Conservation (phyloP, 2,329 filamentous ascomycete genomes). For the Remersonia thermophila region DNA sequence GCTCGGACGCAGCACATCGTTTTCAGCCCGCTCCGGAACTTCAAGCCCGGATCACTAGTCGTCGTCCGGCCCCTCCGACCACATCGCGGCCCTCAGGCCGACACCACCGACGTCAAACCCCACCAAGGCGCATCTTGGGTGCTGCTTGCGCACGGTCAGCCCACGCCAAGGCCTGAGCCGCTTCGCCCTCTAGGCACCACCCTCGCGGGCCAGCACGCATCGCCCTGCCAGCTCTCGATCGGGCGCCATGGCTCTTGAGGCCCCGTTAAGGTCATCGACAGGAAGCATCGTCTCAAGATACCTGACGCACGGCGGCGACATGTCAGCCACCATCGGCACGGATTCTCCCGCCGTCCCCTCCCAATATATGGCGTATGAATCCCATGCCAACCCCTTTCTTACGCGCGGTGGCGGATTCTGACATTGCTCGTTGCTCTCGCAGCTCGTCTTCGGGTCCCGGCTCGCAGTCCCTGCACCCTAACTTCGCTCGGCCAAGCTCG, state of each 20-base stretch:
- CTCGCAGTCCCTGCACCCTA: conserved; percentile 38
- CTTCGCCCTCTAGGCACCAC: too few species aligned
- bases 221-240: conserved; percentile 1
- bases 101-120: too few species aligned
- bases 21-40: background rate
- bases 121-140: too few species aligned
- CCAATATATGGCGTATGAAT: conserved; percentile 39
- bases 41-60: too few species aligned
- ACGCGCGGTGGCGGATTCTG: conserved; percentile 4
- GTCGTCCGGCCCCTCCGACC: too few species aligned
- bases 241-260: conserved; percentile 45
- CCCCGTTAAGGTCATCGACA: conserved; percentile 49
- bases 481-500: conserved; percentile 34
- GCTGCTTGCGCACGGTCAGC: too few species aligned
- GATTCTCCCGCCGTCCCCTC: conserved; percentile 37
- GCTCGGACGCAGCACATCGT: too few species aligned
- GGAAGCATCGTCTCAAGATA: conserved; percentile 43
- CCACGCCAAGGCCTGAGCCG: too few species aligned
- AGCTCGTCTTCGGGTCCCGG: conserved; percentile 34
- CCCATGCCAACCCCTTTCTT: background rate
- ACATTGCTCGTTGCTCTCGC: conserved; percentile 9
- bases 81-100: too few species aligned
- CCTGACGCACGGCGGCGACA: conserved; percentile 40
- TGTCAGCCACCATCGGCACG: conserved; percentile 39
- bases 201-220: too few species aligned